These are phyloP conservation scores for Leishmania braziliensis DNA, from an alignment of 208 protist species.

Conservation along the genomic window DNA sequence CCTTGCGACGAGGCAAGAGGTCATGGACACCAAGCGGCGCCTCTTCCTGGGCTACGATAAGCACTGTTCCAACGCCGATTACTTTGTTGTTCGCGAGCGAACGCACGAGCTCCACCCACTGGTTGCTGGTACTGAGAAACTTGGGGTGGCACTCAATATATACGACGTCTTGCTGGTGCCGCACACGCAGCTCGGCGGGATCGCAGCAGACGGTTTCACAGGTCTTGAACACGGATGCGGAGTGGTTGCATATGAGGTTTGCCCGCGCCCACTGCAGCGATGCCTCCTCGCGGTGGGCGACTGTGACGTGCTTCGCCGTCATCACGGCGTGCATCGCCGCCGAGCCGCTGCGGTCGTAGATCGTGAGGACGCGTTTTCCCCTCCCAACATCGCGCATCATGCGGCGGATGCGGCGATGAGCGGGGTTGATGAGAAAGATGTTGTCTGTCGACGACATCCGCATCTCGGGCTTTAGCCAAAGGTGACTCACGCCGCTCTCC, in stretches of 20 bases:
- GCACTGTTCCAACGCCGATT: constrained; percentile 59
- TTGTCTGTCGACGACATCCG: constrained; percentile 48
- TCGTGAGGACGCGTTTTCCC: constrained; percentile 72
- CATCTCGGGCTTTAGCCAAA: constrained; percentile 61
- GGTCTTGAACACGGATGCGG: constrained; percentile 48
- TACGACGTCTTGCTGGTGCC: constrained; percentile 60
- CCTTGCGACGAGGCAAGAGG: constrained; percentile 30
- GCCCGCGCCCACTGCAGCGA: constrained; percentile 61
- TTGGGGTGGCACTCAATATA: constrained; percentile 70
- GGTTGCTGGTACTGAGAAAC: constrained; percentile 44
- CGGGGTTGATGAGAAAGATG: constrained; percentile 62
- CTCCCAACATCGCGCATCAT: constrained; percentile 69
- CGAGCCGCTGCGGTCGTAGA: constrained; percentile 76
- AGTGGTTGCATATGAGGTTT: constrained; percentile 80
- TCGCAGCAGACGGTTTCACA: constrained; percentile 55
- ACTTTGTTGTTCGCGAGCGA: constrained; percentile 46
- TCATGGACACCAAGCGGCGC: constrained; percentile 69
- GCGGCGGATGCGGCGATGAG: constrained; percentile 63
- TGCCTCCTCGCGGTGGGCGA: constrained; percentile 49
- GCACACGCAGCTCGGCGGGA: constrained; percentile 43
- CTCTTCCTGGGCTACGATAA: constrained; percentile 73
- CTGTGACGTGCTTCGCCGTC: constrained; percentile 73
- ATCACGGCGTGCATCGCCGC: constrained; percentile 79
- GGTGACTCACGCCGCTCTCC: constrained; percentile 71
- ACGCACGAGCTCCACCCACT: constrained; percentile 59